Base-by-base conservation (phyloP, 23 red algal genomes). In the Gracilariopsis chorda region DNA sequence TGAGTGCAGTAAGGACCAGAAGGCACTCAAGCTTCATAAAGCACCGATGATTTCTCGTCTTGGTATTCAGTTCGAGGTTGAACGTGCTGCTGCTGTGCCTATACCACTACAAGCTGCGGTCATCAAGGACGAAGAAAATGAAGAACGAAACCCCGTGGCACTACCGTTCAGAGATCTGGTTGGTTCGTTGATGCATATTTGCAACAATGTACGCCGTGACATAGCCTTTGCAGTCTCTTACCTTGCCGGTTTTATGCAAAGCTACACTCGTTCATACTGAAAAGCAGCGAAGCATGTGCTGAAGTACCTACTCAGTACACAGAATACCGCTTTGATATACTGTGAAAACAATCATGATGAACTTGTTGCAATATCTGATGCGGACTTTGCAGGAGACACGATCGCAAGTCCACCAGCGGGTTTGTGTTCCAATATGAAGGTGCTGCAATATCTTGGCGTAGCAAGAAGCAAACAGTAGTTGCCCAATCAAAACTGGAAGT, bases 201-300 rank as follows among this genome's bases (percentile, higher is more conserved):
- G 32, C 2, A 92, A 68, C 69, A 92, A 74, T 45, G 47, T 1
- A 1, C 74, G 75, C 16, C 88, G 75, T 23, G 74, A 83, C 51
- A 92, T 92, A 53, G 41, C 69, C 10, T 92, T 78, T 82, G 44
- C 88, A 4, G 64, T 51, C 14, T 37, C 27, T 39, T 51, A 3
- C 33, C 32, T 92, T 10, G 35, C 44, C 32, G 75, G 75, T 7
- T 82, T 60, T 68, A 92, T 92, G 88, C 74, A 92, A 12, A 48
- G 13, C 0, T 40, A 28, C 30, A 35, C 13, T 43, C 33, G 47
- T 2, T 3, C 25, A 13, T 59, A 72, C 34, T 92, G 88, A 42
- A 81, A 46, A 17, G 74, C 88, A 4, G 75, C 88, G 1, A 92
- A 92, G 14, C 35, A 41, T 10, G 76, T 92, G 75, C 28, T 92